phyloP scores from a whole-genome alignment of 805 yeast species.

The Starmera dryadoides region DNA sequence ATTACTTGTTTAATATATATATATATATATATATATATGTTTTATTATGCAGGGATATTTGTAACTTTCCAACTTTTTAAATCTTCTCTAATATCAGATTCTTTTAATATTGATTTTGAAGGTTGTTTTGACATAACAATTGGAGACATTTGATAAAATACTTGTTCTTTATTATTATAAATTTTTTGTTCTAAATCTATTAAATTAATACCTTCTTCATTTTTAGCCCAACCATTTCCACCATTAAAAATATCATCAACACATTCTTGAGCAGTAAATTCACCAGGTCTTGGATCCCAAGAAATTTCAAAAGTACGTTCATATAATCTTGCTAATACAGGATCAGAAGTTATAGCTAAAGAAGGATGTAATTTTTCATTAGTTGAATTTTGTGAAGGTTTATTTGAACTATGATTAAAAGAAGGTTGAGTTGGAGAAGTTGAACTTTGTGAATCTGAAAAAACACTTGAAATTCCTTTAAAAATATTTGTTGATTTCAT shows the following conservation, averaged over 20 bases:
- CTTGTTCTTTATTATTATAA: constrained; percentile 1
- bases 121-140: too few relatives aligned
- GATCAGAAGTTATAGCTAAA: constrained; percentile 29
- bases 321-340: constrained; percentile 42
- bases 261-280: constrained; percentile 63
- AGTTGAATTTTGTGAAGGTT: neutral
- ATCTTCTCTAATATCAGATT: constrained; percentile 25
- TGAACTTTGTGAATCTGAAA: constrained; percentile 5
- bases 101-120: constrained; percentile 9
- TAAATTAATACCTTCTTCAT: constrained; percentile 35
- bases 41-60: constrained; percentile 1
- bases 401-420: neutral
- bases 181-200: constrained; percentile 29
- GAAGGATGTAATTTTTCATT: constrained; percentile 5
- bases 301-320: constrained; percentile 48
- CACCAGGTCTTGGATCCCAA: constrained; percentile 53
- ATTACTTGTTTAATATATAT: too few relatives aligned
- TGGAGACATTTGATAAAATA: too few relatives aligned
- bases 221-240: constrained; percentile 59
- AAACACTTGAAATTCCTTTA: constrained; percentile 42
- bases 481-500: constrained; percentile 27
- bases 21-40: too few relatives aligned
- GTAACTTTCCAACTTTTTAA: constrained; percentile 34
- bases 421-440: neutral
- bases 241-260: constrained; percentile 69